Conservation (phyloP, 1,284 basidiomycete species). For the Malassezia dermatis region DNA sequence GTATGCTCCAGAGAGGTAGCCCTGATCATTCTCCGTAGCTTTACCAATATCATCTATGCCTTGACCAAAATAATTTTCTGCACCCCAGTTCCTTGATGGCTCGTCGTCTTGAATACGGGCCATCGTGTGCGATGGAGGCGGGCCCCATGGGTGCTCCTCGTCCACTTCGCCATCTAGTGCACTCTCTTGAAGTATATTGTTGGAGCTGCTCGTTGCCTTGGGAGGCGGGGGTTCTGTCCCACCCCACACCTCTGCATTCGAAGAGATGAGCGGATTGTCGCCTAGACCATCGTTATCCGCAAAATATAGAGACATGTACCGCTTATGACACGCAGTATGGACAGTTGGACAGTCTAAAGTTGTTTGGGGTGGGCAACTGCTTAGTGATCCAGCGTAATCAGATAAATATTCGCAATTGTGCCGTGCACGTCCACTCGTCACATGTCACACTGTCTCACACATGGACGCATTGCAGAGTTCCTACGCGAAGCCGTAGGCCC, state of each 20-base stretch:
- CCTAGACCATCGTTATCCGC: slow-evolving; percentile 2
- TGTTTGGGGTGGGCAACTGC: background rate
- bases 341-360: background rate
- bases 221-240: slow-evolving; percentile 3
- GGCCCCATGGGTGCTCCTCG: slow-evolving; percentile 17
- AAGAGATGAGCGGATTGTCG: slow-evolving; percentile 9
- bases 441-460: background rate
- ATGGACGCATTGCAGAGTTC: too few relatives aligned
- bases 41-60: background rate
- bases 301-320: slow-evolving; percentile 10
- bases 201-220: background rate
- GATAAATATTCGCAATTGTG: background rate
- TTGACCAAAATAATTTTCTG: background rate
- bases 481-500: too few relatives aligned
- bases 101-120: background rate
- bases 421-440: background rate
- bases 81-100: background rate
- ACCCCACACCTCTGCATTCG: slow-evolving; percentile 17
- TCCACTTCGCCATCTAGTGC: background rate
- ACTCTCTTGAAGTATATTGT: background rate
- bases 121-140: background rate
- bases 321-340: background rate
- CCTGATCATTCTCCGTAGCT: background rate
- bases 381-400: background rate
- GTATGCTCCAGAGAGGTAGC: background rate